These are phyloP conservation scores for Mycosarcoma mackinlayi DNA, from an alignment of 1,284 basidiomycete genomes.

Conservation along the genomic window DNA sequence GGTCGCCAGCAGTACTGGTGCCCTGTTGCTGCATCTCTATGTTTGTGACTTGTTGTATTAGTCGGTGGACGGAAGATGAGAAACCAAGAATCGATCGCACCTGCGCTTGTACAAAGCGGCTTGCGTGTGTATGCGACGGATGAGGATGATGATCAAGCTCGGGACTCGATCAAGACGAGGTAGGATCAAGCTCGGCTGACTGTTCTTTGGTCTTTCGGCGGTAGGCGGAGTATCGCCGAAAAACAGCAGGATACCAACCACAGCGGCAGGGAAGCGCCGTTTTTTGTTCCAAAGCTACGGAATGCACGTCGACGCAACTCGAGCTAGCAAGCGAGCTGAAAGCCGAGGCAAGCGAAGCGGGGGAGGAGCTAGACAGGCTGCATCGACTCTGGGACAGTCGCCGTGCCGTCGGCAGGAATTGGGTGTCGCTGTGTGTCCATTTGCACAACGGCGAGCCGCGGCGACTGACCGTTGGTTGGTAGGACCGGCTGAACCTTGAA, in stretches of 20 bases:
- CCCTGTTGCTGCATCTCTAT: slow-evolving; percentile 15
- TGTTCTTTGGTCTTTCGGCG: slow-evolving; percentile 1
- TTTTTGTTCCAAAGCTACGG: not conserved
- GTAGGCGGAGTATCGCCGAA: slow-evolving; percentile 9
- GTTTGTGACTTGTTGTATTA: not conserved
- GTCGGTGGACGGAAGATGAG: not conserved
- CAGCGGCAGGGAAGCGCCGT: slow-evolving; percentile 1
- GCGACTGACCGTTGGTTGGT: not conserved
- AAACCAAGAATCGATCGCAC: no score
- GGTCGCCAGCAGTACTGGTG: slow-evolving; percentile 1
- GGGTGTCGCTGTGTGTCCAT: no score
- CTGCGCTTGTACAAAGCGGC: no score
- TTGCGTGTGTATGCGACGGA: no score
- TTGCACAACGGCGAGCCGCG: slow-evolving; percentile 5
- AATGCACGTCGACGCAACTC: slow-evolving; percentile 7
- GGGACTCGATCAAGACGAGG: no score
- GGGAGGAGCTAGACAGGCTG: no score
- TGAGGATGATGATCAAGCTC: not conserved
- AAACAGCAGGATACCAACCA: not conserved
- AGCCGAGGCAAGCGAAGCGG: not conserved
- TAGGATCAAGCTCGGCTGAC: no score
- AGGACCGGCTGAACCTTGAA: no score
- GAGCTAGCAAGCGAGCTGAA: not conserved
- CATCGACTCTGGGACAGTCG: no score
- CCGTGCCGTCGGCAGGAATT: no score